Percentiles rank a stretch among this genome's conserved stretches.
Conservation (phyloP, 1,284 basidiomycete genomes). For the Cryptococcus jaspeensis region DNA sequence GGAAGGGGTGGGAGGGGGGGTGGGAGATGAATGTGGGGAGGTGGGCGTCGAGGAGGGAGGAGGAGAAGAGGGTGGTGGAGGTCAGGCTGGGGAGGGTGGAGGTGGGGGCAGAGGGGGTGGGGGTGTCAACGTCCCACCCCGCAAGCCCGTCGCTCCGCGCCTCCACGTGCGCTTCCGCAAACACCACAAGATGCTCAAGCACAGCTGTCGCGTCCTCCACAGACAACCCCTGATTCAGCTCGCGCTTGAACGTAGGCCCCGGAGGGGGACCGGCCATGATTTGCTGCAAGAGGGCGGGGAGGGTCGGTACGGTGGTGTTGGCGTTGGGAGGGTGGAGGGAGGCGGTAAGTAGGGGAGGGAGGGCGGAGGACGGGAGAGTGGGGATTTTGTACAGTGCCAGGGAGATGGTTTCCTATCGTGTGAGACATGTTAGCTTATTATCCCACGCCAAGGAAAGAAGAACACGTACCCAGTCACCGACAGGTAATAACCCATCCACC, state of each 20-base stretch:
- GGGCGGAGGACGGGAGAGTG: slow-evolving; percentile 33
- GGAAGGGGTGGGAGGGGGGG: slow-evolving; percentile 26
- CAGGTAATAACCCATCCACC: slow-evolving; percentile 33
- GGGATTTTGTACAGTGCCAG: slow-evolving; percentile 23
- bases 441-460: not conserved
- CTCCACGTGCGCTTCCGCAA: slow-evolving; percentile 36
- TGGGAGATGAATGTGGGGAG: slow-evolving; percentile 43
- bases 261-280: slow-evolving; percentile 36
- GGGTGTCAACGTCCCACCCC: slow-evolving; percentile 25
- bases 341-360: slow-evolving; percentile 31
- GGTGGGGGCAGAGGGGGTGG: not conserved
- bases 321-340: slow-evolving; percentile 17
- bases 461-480: slow-evolving; percentile 45
- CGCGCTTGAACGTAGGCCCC: slow-evolving; percentile 40
- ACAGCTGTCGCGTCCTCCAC: slow-evolving; percentile 38
- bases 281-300: slow-evolving; percentile 23
- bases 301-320: not conserved
- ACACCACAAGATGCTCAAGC: slow-evolving; percentile 28
- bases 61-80: slow-evolving; percentile 36
- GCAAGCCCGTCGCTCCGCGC: slow-evolving; percentile 23
- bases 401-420: slow-evolving; percentile 26
- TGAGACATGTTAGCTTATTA: not conserved
- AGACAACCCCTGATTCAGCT: slow-evolving; percentile 30
- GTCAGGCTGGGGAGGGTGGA: slow-evolving; percentile 9
- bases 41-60: slow-evolving; percentile 48